Conservation (phyloP, 768 basidiomycete species). For the Amanita thiersii region DNA sequence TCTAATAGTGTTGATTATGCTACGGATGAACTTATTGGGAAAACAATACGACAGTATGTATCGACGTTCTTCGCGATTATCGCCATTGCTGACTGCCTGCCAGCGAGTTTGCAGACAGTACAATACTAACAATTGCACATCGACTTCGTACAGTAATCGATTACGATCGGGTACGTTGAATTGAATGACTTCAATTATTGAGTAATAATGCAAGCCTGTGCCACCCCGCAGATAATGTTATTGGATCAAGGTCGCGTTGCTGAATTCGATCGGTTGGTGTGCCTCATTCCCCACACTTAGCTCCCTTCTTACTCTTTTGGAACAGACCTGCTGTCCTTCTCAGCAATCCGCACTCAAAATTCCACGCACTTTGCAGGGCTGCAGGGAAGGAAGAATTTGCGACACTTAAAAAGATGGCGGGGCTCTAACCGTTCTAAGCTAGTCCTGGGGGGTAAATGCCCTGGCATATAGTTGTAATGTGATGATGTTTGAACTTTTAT, state of each 20-base stretch:
- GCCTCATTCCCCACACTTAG: not conserved
- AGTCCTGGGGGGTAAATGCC: too few relatives aligned
- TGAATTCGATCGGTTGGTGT: constrained; percentile 57
- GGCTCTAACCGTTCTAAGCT: constrained; percentile 12
- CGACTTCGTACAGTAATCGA: constrained; percentile 74
- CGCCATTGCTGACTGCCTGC: not conserved
- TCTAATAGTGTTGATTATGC: constrained; percentile 68
- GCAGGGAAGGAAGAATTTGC: constrained; percentile 68
- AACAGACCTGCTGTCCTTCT: constrained; percentile 47
- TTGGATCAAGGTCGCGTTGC: constrained; percentile 72
- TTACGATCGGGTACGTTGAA: constrained; percentile 9
- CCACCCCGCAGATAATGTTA: constrained; percentile 66
- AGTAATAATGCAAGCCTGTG: not conserved
- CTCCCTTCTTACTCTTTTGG: not conserved
- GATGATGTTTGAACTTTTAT: too few relatives aligned
- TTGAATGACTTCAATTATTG: not conserved
- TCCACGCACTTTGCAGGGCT: constrained; percentile 64
- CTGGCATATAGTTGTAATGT: too few relatives aligned
- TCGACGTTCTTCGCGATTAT: constrained; percentile 9
- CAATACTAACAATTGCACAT: constrained; percentile 83
- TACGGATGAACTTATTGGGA: constrained; percentile 80
- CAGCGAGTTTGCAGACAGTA: constrained; percentile 75
- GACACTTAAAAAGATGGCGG: constrained; percentile 61
- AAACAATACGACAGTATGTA: constrained; percentile 71
- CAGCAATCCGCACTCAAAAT: constrained; percentile 47